Evolutionary conservation across 1,284 basidiomycete genomes (phyloP), one percentile per base, ranked within the genome.

Genomic region (Inonotus hispidus): DNA sequence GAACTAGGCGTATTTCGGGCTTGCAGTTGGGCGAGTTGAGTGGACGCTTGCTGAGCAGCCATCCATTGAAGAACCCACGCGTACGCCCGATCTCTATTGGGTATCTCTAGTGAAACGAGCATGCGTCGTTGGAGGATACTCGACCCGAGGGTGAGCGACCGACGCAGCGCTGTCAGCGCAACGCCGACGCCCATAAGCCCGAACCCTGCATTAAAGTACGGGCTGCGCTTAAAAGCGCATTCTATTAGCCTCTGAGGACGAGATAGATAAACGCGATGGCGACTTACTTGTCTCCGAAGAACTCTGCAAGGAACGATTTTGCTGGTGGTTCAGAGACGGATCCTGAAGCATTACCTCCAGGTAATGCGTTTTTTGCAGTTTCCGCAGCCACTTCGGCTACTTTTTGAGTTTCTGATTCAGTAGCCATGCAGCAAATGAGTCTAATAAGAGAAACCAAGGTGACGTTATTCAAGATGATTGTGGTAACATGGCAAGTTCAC

Each of bases 51-150:
- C 62, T 82, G 82, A 2, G 49, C 19, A 32, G 94, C 87, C 92
- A 99, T 94, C 97, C 97, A 99, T 64, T 91, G 82, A 32, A 99
- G 84, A 73, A 99, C 96, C 95, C 97, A 99, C 39, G 93, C 90
- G 73, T 99, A 98, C 1, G 95, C 82, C 29, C 84, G 87, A 72
- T 99, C 97, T 70, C 95, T 94, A 68, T 95, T 98, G 56, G 93
- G 93, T 67, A 99, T 95, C 76, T 99, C 97, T 53, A 99, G 84
- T 4, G 93, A 90, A 47, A 99, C 95, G 55, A 99, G 86, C 77
- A 99, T 81, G 35, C 96, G 85, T 25, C 97, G 82, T 61, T 92
- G 94, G 46, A 95, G 85, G 37, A 90, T 81, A 2, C 82, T 85
- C 4, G 89, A 82, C 19, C 86, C 88, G 16, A 92, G 75, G 10